Evolutionary conservation across 768 basidiomycete genomes (phyloP).

Genomic region (Tulasnella sp.): DNA sequence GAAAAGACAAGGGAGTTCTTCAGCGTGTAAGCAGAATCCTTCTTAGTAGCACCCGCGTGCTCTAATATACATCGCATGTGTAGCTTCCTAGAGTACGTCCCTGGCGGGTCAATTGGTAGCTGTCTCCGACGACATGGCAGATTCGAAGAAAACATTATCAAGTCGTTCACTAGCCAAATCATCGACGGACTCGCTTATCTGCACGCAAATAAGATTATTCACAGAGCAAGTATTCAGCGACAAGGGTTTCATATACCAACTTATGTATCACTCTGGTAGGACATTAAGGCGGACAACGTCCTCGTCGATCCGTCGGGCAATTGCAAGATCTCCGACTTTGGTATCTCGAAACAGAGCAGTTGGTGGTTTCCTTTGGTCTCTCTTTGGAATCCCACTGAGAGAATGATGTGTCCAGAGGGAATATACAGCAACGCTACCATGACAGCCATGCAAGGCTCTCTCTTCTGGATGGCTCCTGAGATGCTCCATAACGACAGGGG

Average conservation of each 20-base stretch:
- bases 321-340: slow-evolving; percentile 98
- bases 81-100: slow-evolving; percentile 98
- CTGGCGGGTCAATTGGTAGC: slow-evolving; percentile 91
- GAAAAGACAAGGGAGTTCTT: slow-evolving; percentile 83
- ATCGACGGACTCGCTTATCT: slow-evolving; percentile 88
- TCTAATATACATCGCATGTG: slow-evolving; percentile 27
- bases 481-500: slow-evolving; percentile 84
- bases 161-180: slow-evolving; percentile 90
- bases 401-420: slow-evolving; percentile 51
- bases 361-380: slow-evolving; percentile 25
- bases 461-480: slow-evolving; percentile 99
- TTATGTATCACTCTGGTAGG: slow-evolving; percentile 44
- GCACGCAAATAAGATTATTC: slow-evolving; percentile 86
- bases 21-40: slow-evolving; percentile 71
- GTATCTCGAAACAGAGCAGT: slow-evolving; percentile 83
- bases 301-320: slow-evolving; percentile 89
- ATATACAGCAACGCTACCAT: slow-evolving; percentile 69
- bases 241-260: background rate
- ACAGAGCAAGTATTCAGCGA: slow-evolving; percentile 56
- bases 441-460: slow-evolving; percentile 94
- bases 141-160: slow-evolving; percentile 87
- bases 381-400: background rate
- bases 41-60: background rate
- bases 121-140: slow-evolving; percentile 87
- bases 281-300: slow-evolving; percentile 97